Evolutionary conservation across 495 filamentous ascomycete species (phyloP).

Genomic region (Penicillium lividum): DNA sequence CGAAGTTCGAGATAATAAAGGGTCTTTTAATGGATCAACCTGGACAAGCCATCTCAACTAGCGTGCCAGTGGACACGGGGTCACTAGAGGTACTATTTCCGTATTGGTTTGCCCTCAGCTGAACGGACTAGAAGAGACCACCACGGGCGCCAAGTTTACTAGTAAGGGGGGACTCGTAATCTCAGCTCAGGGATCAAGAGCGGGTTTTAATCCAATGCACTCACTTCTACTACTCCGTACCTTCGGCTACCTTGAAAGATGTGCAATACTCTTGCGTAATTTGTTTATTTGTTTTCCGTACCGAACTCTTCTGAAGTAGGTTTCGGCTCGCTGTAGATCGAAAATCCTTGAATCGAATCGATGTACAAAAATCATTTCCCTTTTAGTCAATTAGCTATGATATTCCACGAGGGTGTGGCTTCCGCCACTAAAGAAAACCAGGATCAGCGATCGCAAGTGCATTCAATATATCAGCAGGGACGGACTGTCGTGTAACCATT

Average conservation of each 20-base stretch:
- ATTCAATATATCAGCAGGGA: not conserved
- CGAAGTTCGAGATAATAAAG: not conserved
- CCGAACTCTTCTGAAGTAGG: not conserved
- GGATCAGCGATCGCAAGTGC: not conserved
- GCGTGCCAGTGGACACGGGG: not conserved
- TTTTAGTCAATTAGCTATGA: not conserved
- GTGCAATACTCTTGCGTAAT: not conserved
- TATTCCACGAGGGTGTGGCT: slow-evolving; percentile 18
- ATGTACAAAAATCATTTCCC: not conserved
- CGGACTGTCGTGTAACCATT: slow-evolving; percentile 3
- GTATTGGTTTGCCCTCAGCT: too few relatives aligned
- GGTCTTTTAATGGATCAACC: not conserved
- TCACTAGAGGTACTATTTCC: too few relatives aligned
- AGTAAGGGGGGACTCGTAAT: not conserved
- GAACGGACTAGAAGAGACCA: not conserved
- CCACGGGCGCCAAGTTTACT: slow-evolving; percentile 1
- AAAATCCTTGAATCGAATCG: not conserved
- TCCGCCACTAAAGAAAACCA: slow-evolving; percentile 16
- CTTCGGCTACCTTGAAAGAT: not conserved
- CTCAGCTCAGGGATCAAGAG: not conserved
- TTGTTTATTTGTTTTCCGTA: not conserved
- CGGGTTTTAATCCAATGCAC: not conserved
- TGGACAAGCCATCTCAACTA: not conserved
- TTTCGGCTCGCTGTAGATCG: not conserved
- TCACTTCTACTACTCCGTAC: not conserved